Percentiles rank a stretch among this genome's conserved stretches.
Conservation (phyloP, 495 filamentous ascomycete genomes). For the Lasiosphaeria miniovina region DNA sequence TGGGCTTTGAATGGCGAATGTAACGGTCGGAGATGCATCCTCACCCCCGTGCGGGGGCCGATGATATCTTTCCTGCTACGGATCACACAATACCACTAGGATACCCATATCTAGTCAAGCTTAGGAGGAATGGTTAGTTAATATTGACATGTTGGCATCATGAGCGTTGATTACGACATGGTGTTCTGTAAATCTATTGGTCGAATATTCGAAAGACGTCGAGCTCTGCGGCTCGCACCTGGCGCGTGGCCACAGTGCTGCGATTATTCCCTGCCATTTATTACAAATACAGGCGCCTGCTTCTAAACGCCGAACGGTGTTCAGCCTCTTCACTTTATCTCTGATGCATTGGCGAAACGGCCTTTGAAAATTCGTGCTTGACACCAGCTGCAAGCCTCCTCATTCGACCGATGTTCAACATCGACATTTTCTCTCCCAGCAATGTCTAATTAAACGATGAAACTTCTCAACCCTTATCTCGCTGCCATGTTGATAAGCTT, state of each 20-base stretch:
- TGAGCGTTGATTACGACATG: not conserved
- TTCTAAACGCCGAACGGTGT: too few species aligned
- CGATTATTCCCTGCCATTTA: not conserved
- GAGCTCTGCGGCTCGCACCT: not conserved
- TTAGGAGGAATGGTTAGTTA: not conserved
- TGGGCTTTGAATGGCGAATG: not conserved
- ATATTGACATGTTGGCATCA: not conserved
- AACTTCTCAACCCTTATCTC: too few species aligned
- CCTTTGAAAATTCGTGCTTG: too few species aligned
- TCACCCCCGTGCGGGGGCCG: not conserved
- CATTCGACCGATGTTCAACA: too few species aligned
- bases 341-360: too few species aligned
- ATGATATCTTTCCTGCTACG: constrained; percentile 6
- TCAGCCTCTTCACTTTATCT: too few species aligned
- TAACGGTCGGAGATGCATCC: not conserved
- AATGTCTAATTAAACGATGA: too few species aligned
- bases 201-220: not conserved
- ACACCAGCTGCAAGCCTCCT: too few species aligned
- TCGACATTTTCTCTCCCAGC: too few species aligned
- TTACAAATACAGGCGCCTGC: not conserved
- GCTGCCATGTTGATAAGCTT: not conserved
- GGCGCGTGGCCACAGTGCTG: not conserved
- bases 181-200: not conserved
- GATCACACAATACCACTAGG: not conserved
- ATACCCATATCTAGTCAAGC: not conserved